phyloP scores from a whole-genome alignment of 441 rosid species.

The Euphorbia celastroides region DNA sequence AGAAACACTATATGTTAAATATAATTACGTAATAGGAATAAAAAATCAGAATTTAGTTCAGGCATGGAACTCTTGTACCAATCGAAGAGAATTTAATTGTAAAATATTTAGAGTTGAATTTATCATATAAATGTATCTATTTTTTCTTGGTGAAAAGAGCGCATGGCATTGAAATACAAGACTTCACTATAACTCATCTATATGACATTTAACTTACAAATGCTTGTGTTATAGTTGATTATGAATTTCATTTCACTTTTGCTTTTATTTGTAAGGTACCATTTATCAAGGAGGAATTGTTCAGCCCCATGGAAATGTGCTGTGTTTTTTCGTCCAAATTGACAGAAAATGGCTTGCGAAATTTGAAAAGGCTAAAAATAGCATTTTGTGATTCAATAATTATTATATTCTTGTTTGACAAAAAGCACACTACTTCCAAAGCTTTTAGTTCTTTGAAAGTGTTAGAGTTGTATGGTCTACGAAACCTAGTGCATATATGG shows the following conservation, averaged over 20 bases:
- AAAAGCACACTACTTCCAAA: not conserved
- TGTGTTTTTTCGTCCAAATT: not conserved
- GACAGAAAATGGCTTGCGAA: not conserved
- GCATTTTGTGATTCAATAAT: not conserved
- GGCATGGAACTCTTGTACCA: no score
- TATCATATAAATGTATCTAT: no score
- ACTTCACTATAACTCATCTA: no score
- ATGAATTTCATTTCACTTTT: not conserved
- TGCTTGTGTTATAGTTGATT: no score
- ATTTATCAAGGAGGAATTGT: not conserved
- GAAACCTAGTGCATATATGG: not conserved
- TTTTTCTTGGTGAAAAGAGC: no score
- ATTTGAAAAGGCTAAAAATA: not conserved
- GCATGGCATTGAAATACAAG: no score
- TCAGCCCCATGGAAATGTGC: not conserved
- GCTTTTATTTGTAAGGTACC: not conserved
- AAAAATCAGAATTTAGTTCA: no score
- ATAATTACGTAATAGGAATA: no score
- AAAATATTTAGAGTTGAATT: no score
- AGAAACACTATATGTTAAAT: no score
- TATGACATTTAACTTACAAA: no score
- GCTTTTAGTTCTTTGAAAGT: not conserved
- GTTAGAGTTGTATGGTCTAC: not conserved
- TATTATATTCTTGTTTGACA: not conserved
- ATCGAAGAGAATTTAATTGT: no score